Evolutionary conservation across 768 basidiomycete species (phyloP).

Genomic region (Roridomyces roridus): DNA sequence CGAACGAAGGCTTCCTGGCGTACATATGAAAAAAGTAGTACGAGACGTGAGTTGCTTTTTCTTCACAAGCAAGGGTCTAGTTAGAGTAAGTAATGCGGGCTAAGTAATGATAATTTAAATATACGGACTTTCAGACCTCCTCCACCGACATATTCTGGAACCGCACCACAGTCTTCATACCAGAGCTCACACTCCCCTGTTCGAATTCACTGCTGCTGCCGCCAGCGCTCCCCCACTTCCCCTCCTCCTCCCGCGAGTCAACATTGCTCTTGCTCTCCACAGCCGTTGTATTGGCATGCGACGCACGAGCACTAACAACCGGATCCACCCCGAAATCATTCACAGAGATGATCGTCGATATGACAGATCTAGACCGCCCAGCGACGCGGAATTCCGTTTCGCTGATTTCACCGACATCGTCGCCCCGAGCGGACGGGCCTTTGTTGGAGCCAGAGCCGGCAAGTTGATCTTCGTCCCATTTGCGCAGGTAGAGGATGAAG

Average conservation of each 20-base stretch:
- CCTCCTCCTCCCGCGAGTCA: neutral
- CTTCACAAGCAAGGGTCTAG: too few relatives aligned
- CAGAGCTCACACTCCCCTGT: too few relatives aligned
- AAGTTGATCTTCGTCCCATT: constrained; percentile 6
- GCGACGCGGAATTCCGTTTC: constrained; percentile 1
- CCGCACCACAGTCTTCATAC: too few relatives aligned
- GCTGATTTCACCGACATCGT: neutral
- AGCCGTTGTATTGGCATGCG: neutral
- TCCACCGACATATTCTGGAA: too few relatives aligned
- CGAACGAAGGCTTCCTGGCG: too few relatives aligned
- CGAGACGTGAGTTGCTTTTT: too few relatives aligned
- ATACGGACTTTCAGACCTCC: too few relatives aligned
- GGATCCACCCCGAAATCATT: constrained; percentile 15
- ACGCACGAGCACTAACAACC: neutral
- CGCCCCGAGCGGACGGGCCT: neutral
- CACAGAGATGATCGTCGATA: constrained; percentile 1
- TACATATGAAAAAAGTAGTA: too few relatives aligned
- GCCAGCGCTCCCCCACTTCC: neutral
- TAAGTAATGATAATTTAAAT: too few relatives aligned
- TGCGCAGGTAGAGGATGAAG: constrained; percentile 12
- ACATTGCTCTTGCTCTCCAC: neutral
- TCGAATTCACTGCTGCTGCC: too few relatives aligned
- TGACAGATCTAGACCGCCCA: neutral
- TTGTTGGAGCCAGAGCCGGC: neutral
- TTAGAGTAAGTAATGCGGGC: too few relatives aligned